Conservation (phyloP, 78 protist genomes). For the slime mould (Dictyostelium discoideum) region DNA sequence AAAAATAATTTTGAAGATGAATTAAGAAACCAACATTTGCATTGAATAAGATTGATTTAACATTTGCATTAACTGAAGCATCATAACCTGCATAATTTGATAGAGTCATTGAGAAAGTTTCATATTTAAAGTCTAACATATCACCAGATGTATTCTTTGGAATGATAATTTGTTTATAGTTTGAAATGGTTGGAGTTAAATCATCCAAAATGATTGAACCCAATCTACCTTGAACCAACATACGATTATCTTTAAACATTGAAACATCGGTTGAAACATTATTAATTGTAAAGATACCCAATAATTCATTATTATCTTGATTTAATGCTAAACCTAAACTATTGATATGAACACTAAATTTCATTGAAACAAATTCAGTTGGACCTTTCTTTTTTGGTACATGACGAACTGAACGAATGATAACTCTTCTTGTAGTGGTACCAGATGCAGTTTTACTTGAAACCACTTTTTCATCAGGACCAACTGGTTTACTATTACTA, state of each 20-base stretch:
- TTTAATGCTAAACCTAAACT: slow-evolving; percentile 67
- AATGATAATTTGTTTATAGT: slow-evolving; percentile 29
- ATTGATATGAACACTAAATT: slow-evolving; percentile 17
- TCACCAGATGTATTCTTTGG: background rate
- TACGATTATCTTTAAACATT: slow-evolving; percentile 46
- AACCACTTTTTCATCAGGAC: background rate
- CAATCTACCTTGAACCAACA: slow-evolving; percentile 26
- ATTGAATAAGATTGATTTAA: slow-evolving; percentile 52
- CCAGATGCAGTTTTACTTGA: background rate
- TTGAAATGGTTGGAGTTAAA: slow-evolving; percentile 1
- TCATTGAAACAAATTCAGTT: slow-evolving; percentile 10
- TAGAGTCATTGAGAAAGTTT: background rate
- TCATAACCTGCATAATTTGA: slow-evolving; percentile 58
- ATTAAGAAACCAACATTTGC: slow-evolving; percentile 45
- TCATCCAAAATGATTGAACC: slow-evolving; percentile 45
- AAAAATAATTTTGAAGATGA: slow-evolving; percentile 46
- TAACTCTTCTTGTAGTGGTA: background rate
- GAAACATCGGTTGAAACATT: slow-evolving; percentile 12
- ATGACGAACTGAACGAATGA: background rate
- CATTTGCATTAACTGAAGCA: slow-evolving; percentile 29
- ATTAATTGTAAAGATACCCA: slow-evolving; percentile 63
- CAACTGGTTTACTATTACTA: background rate
- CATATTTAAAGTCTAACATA: slow-evolving; percentile 37
- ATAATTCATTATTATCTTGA: slow-evolving; percentile 34
- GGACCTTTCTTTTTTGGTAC: slow-evolving; percentile 49